phyloP scores from a whole-genome alignment of 1,284 basidiomycete species.

The Porphyrellus sp. region DNA sequence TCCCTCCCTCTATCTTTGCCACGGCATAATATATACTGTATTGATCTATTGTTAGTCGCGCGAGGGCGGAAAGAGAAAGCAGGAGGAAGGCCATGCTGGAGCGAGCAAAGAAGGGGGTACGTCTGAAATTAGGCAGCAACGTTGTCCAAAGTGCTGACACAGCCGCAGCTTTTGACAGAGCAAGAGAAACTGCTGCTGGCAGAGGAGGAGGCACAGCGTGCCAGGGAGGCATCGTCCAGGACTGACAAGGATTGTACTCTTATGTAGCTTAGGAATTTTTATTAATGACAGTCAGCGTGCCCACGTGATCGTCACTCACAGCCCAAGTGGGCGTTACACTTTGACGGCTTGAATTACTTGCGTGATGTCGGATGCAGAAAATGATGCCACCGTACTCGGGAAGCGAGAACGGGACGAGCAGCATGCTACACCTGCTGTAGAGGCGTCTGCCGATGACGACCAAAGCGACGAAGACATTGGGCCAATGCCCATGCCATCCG shows the following conservation, averaged over 20 bases:
- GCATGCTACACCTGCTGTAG: not conserved
- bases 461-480: conserved; percentile 69
- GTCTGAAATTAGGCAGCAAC: conserved; percentile 3
- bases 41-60: conserved; percentile 49
- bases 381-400: conserved; percentile 51
- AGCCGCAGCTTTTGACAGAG: conserved; percentile 45
- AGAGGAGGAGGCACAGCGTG: conserved; percentile 43
- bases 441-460: conserved; percentile 33
- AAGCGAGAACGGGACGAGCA: conserved; percentile 55
- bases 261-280: conserved; percentile 52
- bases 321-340: not conserved
- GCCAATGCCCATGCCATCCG: conserved; percentile 69
- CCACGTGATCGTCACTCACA: not conserved
- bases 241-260: conserved; percentile 54
- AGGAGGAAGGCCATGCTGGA: conserved; percentile 61
- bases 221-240: conserved; percentile 25
- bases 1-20: conserved; percentile 63
- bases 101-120: conserved; percentile 62
- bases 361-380: conserved; percentile 41
- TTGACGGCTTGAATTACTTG: no score
- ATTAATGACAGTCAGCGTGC: no score
- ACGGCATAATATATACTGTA: conserved; percentile 45
- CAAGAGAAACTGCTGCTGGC: conserved; percentile 63
- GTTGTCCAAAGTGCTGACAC: conserved; percentile 8
- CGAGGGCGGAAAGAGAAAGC: conserved; percentile 67